Percentiles rank a stretch among this genome's conserved stretches.
phyloP scores from a whole-genome alignment of 768 basidiomycete genomes.

The Kwoniella sp. region DNA sequence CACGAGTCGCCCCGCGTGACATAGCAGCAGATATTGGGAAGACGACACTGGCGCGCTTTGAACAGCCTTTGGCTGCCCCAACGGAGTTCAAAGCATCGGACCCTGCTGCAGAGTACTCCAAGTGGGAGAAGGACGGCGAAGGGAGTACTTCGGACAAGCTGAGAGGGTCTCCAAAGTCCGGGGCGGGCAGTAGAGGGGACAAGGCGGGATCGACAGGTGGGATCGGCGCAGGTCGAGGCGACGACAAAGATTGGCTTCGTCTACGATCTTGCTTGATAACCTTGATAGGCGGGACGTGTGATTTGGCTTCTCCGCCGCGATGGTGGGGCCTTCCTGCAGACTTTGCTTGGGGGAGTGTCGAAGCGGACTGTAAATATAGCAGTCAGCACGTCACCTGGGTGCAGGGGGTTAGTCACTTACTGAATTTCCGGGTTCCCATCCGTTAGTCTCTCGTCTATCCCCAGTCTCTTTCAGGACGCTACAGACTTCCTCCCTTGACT shows the following conservation, averaged over 20 bases:
- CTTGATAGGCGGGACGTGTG: slow-evolving; percentile 5
- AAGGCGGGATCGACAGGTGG: slow-evolving; percentile 4
- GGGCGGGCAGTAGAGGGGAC: slow-evolving; percentile 15
- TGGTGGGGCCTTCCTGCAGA: too few relatives aligned
- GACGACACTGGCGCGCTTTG: slow-evolving; percentile 4
- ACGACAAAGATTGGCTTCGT: slow-evolving; percentile 25
- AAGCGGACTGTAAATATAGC: too few relatives aligned
- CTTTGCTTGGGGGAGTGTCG: too few relatives aligned
- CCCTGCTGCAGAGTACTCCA: slow-evolving; percentile 25
- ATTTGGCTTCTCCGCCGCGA: too few relatives aligned
- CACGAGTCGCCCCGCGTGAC: slow-evolving; percentile 17
- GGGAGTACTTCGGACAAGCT: slow-evolving; percentile 14
- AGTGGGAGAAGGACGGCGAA: slow-evolving; percentile 18
- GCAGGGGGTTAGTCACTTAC: background rate
- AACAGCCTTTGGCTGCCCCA: background rate
- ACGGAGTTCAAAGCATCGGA: slow-evolving; percentile 2
- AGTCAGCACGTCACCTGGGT: too few relatives aligned
- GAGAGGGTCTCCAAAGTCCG: slow-evolving; percentile 23
- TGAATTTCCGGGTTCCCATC: slow-evolving; percentile 11
- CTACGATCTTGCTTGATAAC: slow-evolving; percentile 12
- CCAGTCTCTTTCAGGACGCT: slow-evolving; percentile 16
- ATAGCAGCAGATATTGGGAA: slow-evolving; percentile 18
- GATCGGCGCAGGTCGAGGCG: slow-evolving; percentile 18
- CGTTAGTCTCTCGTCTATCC: slow-evolving; percentile 10
- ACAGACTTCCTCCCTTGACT: too few relatives aligned